phyloP scores from a whole-genome alignment of 306 rosid genomes.

The Cicer bijugum region DNA sequence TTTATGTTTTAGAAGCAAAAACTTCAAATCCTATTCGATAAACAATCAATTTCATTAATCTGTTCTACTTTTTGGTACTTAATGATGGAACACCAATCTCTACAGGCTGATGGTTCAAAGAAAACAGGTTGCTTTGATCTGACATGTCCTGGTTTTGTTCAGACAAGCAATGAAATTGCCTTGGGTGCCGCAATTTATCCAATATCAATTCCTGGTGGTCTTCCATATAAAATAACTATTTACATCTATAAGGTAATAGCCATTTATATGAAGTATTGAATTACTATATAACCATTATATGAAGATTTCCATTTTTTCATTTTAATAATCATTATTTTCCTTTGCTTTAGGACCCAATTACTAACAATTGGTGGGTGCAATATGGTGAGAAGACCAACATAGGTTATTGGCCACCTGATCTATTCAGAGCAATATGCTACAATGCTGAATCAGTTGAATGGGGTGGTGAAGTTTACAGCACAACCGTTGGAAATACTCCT shows the following conservation, averaged over 20 bases:
- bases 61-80: background rate
- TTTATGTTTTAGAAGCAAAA: too few relatives aligned
- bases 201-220: constrained; percentile 48
- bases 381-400: constrained; percentile 56
- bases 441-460: constrained; percentile 67
- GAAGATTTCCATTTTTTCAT: background rate
- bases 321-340: background rate
- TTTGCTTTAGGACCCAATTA: constrained; percentile 53
- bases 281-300: background rate
- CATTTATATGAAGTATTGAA: background rate
- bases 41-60: background rate
- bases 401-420: constrained; percentile 72
- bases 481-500: constrained; percentile 49
- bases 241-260: constrained; percentile 55
- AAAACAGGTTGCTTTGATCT: constrained; percentile 81
- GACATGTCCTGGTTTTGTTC: constrained; percentile 76
- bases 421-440: constrained; percentile 43
- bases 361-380: constrained; percentile 75
- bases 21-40: too few relatives aligned
- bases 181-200: constrained; percentile 63
- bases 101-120: constrained; percentile 64
- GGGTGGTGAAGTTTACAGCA: constrained; percentile 82
- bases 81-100: background rate
- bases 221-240: constrained; percentile 49
- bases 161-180: constrained; percentile 57